These are phyloP conservation scores for Phytophthora pseudosyringae DNA, from an alignment of 352 stramenopile species.

Conservation along the genomic window DNA sequence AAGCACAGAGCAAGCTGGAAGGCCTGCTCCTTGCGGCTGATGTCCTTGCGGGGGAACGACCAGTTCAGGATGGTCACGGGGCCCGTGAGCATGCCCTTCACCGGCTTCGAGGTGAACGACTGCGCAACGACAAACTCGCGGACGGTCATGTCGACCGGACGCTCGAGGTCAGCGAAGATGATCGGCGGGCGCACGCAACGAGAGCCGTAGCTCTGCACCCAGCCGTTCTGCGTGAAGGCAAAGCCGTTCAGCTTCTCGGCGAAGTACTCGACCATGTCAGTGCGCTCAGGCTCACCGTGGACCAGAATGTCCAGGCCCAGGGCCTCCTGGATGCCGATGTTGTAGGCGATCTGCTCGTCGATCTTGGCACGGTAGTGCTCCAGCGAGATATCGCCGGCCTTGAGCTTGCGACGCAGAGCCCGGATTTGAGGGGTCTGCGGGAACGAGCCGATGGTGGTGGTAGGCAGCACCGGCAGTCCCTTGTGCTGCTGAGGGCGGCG, in stretches of 20 bases:
- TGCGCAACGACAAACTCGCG: slow-evolving; percentile 92
- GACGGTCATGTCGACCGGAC: slow-evolving; percentile 89
- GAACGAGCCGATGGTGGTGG: slow-evolving; percentile 95
- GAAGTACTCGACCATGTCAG: slow-evolving; percentile 97
- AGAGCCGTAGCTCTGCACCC: slow-evolving; percentile 94
- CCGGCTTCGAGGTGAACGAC: slow-evolving; percentile 88
- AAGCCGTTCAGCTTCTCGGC: slow-evolving; percentile 93
- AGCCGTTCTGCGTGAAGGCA: slow-evolving; percentile 92
- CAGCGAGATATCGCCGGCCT: slow-evolving; percentile 78
- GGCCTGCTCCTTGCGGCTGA: slow-evolving; percentile 88
- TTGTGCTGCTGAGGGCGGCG: slow-evolving; percentile 77
- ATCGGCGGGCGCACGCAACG: slow-evolving; percentile 93
- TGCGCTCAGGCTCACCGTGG: slow-evolving; percentile 93
- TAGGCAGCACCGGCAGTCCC: slow-evolving; percentile 83
- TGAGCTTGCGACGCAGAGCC: slow-evolving; percentile 78
- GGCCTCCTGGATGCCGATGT: slow-evolving; percentile 92
- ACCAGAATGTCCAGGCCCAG: slow-evolving; percentile 94
- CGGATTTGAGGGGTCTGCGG: slow-evolving; percentile 93
- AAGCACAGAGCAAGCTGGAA: slow-evolving; percentile 92
- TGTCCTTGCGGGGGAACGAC: slow-evolving; percentile 94
- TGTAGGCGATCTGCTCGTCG: slow-evolving; percentile 92
- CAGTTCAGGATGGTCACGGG: slow-evolving; percentile 96
- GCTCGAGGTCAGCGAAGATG: slow-evolving; percentile 90
- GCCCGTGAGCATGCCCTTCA: slow-evolving; percentile 95
- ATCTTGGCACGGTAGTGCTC: slow-evolving; percentile 87